Conservation (phyloP, 176 grass and related monocot genomes). For the Oryza glaberrima region DNA sequence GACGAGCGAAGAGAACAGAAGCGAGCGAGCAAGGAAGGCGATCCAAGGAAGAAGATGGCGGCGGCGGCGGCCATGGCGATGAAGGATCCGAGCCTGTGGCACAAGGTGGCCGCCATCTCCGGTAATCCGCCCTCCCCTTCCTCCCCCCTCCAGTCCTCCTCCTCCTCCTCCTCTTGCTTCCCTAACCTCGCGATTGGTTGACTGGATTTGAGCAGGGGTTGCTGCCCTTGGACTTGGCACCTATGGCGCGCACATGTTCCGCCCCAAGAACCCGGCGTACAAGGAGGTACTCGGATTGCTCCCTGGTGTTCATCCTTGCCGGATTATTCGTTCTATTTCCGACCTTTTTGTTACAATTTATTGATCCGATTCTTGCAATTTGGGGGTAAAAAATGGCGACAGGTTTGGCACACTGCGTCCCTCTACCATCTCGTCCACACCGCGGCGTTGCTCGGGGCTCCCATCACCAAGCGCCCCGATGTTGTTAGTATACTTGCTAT, state of each 20-base stretch:
- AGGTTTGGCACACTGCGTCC: slow-evolving; percentile 94
- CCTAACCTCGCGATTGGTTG: not conserved
- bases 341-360: not conserved
- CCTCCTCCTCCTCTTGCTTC: slow-evolving; percentile 5
- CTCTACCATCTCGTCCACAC: slow-evolving; percentile 95
- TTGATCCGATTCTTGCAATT: not conserved
- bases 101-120: slow-evolving; percentile 92
- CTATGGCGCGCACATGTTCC: slow-evolving; percentile 80
- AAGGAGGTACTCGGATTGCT: slow-evolving; percentile 58
- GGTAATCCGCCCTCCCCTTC: slow-evolving; percentile 37
- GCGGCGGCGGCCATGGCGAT: slow-evolving; percentile 26
- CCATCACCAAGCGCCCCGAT: slow-evolving; percentile 69
- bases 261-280: slow-evolving; percentile 70
- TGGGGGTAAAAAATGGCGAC: not conserved
- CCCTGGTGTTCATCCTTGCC: not conserved
- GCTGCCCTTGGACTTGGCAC: slow-evolving; percentile 88
- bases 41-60: slow-evolving; percentile 35
- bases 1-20: not conserved
- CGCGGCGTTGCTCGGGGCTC: slow-evolving; percentile 83
- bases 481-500: slow-evolving; percentile 47
- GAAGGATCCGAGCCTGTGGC: slow-evolving; percentile 77
- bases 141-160: not conserved
- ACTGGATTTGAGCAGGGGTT: slow-evolving; percentile 49
- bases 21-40: slow-evolving; percentile 9
- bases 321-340: not conserved